Conservation (phyloP, 1,139 yeast species). For the Yamadazyma diospyri region DNA sequence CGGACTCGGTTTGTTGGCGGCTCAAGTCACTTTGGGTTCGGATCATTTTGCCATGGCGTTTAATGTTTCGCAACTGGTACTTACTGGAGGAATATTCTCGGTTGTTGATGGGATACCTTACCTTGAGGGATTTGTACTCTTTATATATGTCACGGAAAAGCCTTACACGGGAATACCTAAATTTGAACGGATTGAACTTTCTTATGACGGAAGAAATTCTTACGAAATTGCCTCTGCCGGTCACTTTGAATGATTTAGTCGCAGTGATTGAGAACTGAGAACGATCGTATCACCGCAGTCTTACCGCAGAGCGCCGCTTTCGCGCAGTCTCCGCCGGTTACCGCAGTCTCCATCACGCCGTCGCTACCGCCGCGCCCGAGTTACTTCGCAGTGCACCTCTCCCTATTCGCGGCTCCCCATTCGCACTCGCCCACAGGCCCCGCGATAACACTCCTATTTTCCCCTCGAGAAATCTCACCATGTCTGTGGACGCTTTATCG, state of each 20-base stretch:
- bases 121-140: slow-evolving; percentile 24
- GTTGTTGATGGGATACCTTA: slow-evolving; percentile 15
- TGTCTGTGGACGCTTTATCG: slow-evolving; percentile 21
- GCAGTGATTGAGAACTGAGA: slow-evolving; percentile 1
- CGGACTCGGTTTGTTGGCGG: background rate
- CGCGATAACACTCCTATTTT: no score
- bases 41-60: slow-evolving; percentile 16
- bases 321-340: no score
- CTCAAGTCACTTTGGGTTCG: slow-evolving; percentile 1
- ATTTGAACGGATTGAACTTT: slow-evolving; percentile 11
- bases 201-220: slow-evolving; percentile 7
- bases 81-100: slow-evolving; percentile 11
- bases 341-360: no score
- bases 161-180: slow-evolving; percentile 12
- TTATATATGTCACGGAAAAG: slow-evolving; percentile 16
- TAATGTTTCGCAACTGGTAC: slow-evolving; percentile 13
- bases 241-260: slow-evolving; percentile 6
- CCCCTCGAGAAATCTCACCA: no score
- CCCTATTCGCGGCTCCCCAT: no score
- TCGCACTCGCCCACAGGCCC: no score
- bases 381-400: no score
- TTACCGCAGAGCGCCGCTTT: no score
- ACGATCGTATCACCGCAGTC: no score
- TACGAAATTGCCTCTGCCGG: slow-evolving; percentile 3
- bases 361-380: no score